Evolutionary conservation across 1,284 basidiomycete species (phyloP).

Genomic region (Microbotryum intermedium): DNA sequence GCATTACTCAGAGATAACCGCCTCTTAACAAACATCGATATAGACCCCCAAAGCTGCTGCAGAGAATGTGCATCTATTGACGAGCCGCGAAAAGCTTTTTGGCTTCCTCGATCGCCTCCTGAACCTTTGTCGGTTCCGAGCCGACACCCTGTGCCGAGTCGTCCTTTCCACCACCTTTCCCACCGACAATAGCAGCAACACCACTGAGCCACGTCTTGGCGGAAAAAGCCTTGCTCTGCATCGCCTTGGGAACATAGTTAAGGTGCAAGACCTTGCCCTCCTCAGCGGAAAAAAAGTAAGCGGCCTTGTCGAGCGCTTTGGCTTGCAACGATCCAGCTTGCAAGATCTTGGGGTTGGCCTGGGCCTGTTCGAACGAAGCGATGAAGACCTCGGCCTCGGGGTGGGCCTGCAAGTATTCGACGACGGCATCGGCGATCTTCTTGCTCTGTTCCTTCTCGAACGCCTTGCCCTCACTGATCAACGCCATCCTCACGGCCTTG

Average conservation of each 20-base stretch:
- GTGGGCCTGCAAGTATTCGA: constrained; percentile 66
- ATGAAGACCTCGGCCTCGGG: constrained; percentile 61
- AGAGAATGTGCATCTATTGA: background rate
- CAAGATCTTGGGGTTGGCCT: constrained; percentile 73
- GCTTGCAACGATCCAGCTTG: constrained; percentile 60
- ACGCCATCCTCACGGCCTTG: constrained; percentile 62
- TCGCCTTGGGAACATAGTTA: constrained; percentile 69
- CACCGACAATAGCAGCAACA: constrained; percentile 68
- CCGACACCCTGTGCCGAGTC: constrained; percentile 83
- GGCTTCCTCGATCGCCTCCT: constrained; percentile 53
- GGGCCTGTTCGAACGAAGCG: constrained; percentile 55
- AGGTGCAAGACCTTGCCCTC: constrained; percentile 73
- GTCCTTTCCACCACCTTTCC: constrained; percentile 87
- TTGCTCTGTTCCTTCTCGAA: constrained; percentile 69
- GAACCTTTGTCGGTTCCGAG: constrained; percentile 53
- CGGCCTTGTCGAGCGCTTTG: constrained; percentile 69
- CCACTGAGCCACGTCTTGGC: constrained; percentile 75
- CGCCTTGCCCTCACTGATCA: constrained; percentile 79
- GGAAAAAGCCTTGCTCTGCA: constrained; percentile 55
- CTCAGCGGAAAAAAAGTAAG: constrained; percentile 74
- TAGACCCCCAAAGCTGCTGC: no score
- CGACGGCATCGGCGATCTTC: constrained; percentile 59
- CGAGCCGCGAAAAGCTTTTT: constrained; percentile 7
- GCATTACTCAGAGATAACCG: no score
- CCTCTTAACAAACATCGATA: no score